Evolutionary conservation across 108 stramenopile species (phyloP), one percentile per base, ranked within the genome.

Genomic region (Cyclotella sp.): DNA sequence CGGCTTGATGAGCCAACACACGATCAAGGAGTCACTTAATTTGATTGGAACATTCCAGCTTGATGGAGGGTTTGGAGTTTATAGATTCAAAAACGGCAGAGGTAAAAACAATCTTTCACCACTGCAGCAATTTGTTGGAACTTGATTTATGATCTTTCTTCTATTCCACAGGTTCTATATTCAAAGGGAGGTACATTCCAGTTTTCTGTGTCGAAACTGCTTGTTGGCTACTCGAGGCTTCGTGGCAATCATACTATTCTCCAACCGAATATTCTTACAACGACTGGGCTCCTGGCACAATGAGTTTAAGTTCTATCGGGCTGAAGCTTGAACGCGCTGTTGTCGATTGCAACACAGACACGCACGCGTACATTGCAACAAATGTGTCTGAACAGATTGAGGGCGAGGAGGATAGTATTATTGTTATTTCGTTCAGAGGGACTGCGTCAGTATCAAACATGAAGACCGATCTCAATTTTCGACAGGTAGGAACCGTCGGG

Each of bases 181-280:
- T 75, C 70, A 75, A 84, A 79, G 60, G 83, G 57, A 67, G 67
- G 69, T 93, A 93, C 70, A 88, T 74, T 27, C 95, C 95, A 29
- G 82, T 95, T 1, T 96, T 97, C 77, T 97, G 95, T 73, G 75
- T 93, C 11, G 96, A 97, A 80, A 84, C 88, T 39, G 95, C 95
- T 7, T 94, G 92, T 65, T 92, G 87, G 90, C 61, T 97, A 27
- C 80, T 90, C 46, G 96, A 97, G 68, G 89, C 89, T 13, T 89
- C 94, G 9, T 96, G 95, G 96, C 96, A 97, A 82, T 85, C 94
- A 22, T 97, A 97, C 71, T 95, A 93, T 70, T 89, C 93, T 21
- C 89, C 92, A 63, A 70, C 59, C 26, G 82, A 86, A 16, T 84
- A 76, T 55, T 63, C 81, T 22, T 44, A 55, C 21, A 83, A 88